Evolutionary conservation across 2,329 filamentous ascomycete species (phyloP), one percentile per base, ranked within the genome.

Genomic region (Leptosphaerulina australis): DNA sequence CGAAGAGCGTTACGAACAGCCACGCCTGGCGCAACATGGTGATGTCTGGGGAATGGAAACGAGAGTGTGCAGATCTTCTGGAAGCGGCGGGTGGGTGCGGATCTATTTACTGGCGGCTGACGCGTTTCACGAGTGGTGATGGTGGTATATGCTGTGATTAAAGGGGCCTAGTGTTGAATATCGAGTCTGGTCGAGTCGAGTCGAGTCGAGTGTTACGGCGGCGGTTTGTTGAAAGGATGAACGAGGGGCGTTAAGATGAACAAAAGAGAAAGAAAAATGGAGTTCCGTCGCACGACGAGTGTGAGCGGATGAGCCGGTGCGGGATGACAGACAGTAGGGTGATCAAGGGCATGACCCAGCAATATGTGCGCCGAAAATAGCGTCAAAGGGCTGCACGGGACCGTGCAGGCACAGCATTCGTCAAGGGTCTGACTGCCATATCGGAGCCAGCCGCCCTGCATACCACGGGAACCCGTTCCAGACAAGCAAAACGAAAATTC

Each of bases 1-100:
- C 64, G 46, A 69, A 50, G 21, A 72, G 39, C 14, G 66, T 55
- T 50, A 61, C 60, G 34, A 70, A 54, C n/a, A 71, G 56, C 69
- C 70, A 73, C 53, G 66, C 65, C 47, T 68, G 61, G 26, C 63
- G 68, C 62, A 71, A 52, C 53, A 67, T 69, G 62, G 50, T 65
- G 47, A 59, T 63, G 58, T 44, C 60, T 56, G 54, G 44, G 15
- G 31, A 28, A 54, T 20, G 41, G 52, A 50, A 61, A 55, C 54
- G 63, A 61, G 25, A 20, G 56, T 49, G 54, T 46, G 50, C 44
- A 49, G 49, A 31, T 24, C 25, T 14, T 15, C 28, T 14, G 36
- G 25, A 8, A 21, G 49, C 21, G 49, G 30, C 14, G 8, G 40
- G 24, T 14, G 33, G 38, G 28, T 37, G 37, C 37, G 48, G 51